phyloP scores from a whole-genome alignment of 208 protist species.

The Acanthamoeba castellanii region DNA sequence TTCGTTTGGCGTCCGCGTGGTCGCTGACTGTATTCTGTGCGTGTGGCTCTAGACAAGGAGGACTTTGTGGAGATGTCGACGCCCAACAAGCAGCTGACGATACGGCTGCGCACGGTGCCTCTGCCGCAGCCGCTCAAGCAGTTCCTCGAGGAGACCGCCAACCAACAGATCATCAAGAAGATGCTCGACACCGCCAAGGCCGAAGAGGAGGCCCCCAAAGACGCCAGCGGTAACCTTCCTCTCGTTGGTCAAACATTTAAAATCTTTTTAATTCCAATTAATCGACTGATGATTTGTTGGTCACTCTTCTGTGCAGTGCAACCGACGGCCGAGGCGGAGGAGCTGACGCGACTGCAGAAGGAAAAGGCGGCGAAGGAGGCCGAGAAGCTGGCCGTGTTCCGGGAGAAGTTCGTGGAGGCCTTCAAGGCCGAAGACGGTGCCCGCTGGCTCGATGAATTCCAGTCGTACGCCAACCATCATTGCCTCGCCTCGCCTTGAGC shows the following conservation, averaged over 20 bases:
- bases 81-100: slow-evolving; percentile 75
- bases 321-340: neutral
- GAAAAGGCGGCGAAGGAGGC: slow-evolving; percentile 45
- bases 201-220: slow-evolving; percentile 53
- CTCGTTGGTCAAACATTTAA: too few species aligned
- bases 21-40: neutral
- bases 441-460: slow-evolving; percentile 25
- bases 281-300: neutral
- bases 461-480: neutral
- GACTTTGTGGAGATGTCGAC: slow-evolving; percentile 59
- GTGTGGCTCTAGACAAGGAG: neutral
- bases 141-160: slow-evolving; percentile 76
- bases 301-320: too few species aligned
- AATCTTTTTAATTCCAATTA: neutral
- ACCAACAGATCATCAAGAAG: slow-evolving; percentile 72
- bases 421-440: slow-evolving; percentile 2
- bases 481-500: neutral
- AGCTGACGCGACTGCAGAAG: slow-evolving; percentile 1
- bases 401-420: slow-evolving; percentile 8
- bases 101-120: slow-evolving; percentile 79
- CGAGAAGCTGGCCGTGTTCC: slow-evolving; percentile 12
- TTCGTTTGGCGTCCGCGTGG: neutral
- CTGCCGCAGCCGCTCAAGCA: slow-evolving; percentile 77
- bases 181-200: slow-evolving; percentile 47
- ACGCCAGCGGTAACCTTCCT: neutral